Conservation (phyloP, 2,329 filamentous ascomycete genomes). For the Fonsecaea monophora region DNA sequence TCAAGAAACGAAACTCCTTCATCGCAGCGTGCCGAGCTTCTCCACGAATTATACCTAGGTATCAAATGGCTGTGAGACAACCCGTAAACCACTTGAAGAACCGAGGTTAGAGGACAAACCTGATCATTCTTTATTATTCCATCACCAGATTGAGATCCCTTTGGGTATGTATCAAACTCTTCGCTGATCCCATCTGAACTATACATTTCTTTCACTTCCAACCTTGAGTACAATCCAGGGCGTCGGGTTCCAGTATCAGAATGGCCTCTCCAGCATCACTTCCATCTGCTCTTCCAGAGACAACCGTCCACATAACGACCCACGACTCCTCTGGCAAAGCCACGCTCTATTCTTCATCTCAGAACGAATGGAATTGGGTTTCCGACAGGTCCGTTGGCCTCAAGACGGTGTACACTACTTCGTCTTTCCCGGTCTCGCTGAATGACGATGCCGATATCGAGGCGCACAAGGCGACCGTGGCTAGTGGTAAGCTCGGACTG, state of each 20-base stretch:
- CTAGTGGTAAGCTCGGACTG: slow-evolving; percentile 20
- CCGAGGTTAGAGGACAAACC: not conserved
- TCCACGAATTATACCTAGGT: not conserved
- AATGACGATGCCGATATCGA: slow-evolving; percentile 27
- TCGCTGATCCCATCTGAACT: not conserved
- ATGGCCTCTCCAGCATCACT: slow-evolving; percentile 16
- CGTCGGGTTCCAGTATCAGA: not conserved
- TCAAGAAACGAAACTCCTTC: not conserved
- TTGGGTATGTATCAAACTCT: not conserved
- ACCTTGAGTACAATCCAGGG: not conserved
- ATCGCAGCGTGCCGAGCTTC: not conserved
- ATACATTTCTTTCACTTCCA: not conserved
- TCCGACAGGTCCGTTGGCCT: slow-evolving; percentile 21
- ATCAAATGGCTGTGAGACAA: not conserved
- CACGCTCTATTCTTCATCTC: slow-evolving; percentile 14
- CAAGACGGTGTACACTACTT: slow-evolving; percentile 19
- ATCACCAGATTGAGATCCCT: not conserved
- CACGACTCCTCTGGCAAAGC: slow-evolving; percentile 22
- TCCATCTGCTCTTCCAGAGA: slow-evolving; percentile 17
- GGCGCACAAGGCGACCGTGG: slow-evolving; percentile 19
- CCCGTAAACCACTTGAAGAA: not conserved
- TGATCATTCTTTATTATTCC: not conserved
- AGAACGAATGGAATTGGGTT: slow-evolving; percentile 21
- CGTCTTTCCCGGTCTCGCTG: slow-evolving; percentile 21
- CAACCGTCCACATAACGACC: slow-evolving; percentile 25